Conservation (phyloP, 345 rosid species). For the Erodium maritimum region DNA sequence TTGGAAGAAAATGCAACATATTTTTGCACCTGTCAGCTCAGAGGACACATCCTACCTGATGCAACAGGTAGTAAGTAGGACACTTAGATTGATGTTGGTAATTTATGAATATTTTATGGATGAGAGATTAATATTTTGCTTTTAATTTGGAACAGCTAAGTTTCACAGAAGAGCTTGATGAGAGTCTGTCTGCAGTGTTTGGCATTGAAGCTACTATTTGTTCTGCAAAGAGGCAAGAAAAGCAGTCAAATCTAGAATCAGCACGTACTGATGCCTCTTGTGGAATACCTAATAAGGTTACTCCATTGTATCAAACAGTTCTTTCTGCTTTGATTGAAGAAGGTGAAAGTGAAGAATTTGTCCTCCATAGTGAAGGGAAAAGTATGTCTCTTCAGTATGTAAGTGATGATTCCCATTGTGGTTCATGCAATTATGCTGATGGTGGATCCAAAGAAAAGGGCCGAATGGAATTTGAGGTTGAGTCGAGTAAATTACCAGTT, state of each 20-base stretch:
- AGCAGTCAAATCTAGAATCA: slow-evolving; percentile 27
- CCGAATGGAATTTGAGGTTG: slow-evolving; percentile 86
- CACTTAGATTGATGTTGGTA: slow-evolving; percentile 7
- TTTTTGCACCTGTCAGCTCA: slow-evolving; percentile 45
- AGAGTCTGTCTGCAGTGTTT: slow-evolving; percentile 49
- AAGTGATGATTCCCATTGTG: slow-evolving; percentile 96
- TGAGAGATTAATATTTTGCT: slow-evolving; percentile 11
- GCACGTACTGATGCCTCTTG: slow-evolving; percentile 27
- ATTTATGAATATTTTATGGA: slow-evolving; percentile 1
- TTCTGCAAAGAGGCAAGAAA: slow-evolving; percentile 29
- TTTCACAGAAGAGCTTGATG: slow-evolving; percentile 61
- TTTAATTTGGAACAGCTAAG: slow-evolving; percentile 37
- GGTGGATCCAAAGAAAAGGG: slow-evolving; percentile 74
- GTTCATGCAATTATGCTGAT: slow-evolving; percentile 83
- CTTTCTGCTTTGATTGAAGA: slow-evolving; percentile 91
- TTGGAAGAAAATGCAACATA: slow-evolving; percentile 83
- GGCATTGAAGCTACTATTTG: slow-evolving; percentile 21
- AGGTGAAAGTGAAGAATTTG: slow-evolving; percentile 76
- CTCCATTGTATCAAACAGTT: slow-evolving; percentile 73
- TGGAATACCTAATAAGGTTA: slow-evolving; percentile 44
- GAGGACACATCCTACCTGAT: slow-evolving; percentile 61
- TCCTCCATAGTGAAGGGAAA: slow-evolving; percentile 50
- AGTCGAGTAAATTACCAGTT: slow-evolving; percentile 65
- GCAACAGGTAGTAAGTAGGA: slow-evolving; percentile 52
- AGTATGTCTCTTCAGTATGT: slow-evolving; percentile 66